Conservation (phyloP, 2,329 filamentous ascomycete species). For the Curvularia eragrostidis region DNA sequence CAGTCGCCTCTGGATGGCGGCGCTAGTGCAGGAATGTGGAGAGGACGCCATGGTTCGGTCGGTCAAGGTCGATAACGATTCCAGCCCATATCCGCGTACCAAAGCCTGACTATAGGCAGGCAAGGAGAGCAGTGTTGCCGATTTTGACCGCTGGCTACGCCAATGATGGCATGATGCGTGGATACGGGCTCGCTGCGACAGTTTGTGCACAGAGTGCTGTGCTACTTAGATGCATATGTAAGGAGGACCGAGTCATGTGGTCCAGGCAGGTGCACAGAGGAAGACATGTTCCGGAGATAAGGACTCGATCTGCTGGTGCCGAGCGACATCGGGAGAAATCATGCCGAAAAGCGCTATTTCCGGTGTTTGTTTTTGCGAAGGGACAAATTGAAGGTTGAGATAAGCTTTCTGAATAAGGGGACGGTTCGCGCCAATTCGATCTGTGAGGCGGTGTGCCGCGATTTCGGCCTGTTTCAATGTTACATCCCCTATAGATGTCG, state of each 20-base stretch:
- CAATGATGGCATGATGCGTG: background rate
- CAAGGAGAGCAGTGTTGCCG: background rate
- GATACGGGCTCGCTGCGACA: background rate
- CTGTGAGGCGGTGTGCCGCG: background rate
- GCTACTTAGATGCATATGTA: too few species aligned
- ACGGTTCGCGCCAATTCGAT: background rate
- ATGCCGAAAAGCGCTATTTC: background rate
- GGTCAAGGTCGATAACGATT: slow-evolving; percentile 2
- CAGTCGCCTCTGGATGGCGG: slow-evolving; percentile 8
- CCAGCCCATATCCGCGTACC: background rate
- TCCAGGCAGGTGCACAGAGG: background rate
- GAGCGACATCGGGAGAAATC: background rate
- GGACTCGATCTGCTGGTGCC: background rate
- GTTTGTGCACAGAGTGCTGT: too few species aligned
- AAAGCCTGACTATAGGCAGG: background rate
- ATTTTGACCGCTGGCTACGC: slow-evolving; percentile 2
- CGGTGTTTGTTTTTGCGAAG: background rate
- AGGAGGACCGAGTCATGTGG: background rate
- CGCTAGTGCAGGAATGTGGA: slow-evolving; percentile 15
- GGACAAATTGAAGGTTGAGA: background rate
- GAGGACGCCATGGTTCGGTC: slow-evolving; percentile 2
- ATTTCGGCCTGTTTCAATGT: background rate
- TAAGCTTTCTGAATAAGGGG: background rate
- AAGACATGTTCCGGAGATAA: slow-evolving; percentile 9
- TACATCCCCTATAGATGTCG: background rate